A percentile compares a stretch with the other conserved stretches of the same genome.
Evolutionary conservation across 2,329 filamentous ascomycete species (phyloP).

Genomic region (Canariomyces notabilis): DNA sequence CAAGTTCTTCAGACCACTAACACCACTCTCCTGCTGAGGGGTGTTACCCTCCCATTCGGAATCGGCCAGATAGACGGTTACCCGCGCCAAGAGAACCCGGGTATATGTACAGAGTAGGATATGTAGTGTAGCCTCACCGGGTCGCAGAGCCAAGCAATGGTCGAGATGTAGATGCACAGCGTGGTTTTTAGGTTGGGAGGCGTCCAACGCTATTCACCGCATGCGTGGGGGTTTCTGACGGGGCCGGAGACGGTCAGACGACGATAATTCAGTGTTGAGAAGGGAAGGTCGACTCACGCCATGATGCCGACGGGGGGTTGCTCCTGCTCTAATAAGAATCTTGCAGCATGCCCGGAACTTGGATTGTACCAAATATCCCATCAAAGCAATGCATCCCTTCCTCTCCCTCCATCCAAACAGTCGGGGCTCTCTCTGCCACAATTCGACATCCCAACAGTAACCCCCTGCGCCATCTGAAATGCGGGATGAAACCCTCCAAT

Average conservation of each 20-base stretch:
- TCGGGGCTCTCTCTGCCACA: not conserved
- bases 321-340: not conserved
- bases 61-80: not conserved
- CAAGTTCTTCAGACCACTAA: not conserved
- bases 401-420: not conserved
- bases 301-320: not conserved
- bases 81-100: not conserved
- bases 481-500: constrained; percentile 6
- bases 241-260: not conserved
- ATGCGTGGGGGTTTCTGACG: too few relatives aligned
- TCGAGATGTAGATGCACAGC: not conserved
- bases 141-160: not conserved
- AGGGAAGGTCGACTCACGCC: too few relatives aligned
- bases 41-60: not conserved
- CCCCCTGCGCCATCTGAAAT: not conserved
- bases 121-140: not conserved
- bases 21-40: not conserved
- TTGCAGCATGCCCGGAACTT: not conserved
- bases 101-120: too few relatives aligned
- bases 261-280: too few relatives aligned
- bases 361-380: not conserved
- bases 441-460: not conserved
- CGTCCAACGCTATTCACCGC: too few relatives aligned
- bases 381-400: not conserved
- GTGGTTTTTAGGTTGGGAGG: not conserved